Evolutionary conservation across 2,329 filamentous ascomycete genomes (phyloP), one percentile per base, ranked within the genome.

Genomic region (Fusarium proliferatum): DNA sequence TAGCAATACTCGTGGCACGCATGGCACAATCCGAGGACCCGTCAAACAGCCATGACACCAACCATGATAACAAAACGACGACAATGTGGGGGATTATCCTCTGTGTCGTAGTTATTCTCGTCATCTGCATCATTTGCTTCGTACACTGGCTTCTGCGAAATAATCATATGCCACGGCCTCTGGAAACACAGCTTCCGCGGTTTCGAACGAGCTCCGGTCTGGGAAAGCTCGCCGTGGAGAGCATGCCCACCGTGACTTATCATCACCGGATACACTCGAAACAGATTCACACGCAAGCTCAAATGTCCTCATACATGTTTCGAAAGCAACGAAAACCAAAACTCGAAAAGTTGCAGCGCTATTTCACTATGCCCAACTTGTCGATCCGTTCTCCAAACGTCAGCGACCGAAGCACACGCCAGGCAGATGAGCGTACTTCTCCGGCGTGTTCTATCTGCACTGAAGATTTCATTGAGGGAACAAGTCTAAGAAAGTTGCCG

Each of bases 401-500:
- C 3, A 23, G 1, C 2, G 8, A n/a, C 10, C 13, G 17, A 3
- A 15, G 9, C 9, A 3, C 17, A 4, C n/a, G 2, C 19, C 17
- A 11, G 2, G 12, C 9, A 1, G 23, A 26, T 17, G 55, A 64
- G 6, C 19, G 5, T 2, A 2, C 26, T 6, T 26, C 28, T 1
- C 30, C 34, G 0, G 28, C 45, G 1, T 73, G 71, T 6, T 53
- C 71, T 3, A 74, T 73, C 17, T 74, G 71, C 10, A 73, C 71
- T 0, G 71, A 73, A 19, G 71, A 72, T 8, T 59, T 73, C 9
- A 2, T 45, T 2, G 48, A 73, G 1, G 67, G 63, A 3, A 42
- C 23, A 1, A 42, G 3, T 5, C 3, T 72, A 1, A 67, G 71
- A 5, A 28, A 45, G 6, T 16, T 76, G 0, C 74, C 71, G 9